A percentile compares a stretch with the other conserved stretches of the same genome.
These are phyloP conservation scores for Ustilago xerochloae DNA, from an alignment of 1,284 basidiomycete species.

Conservation along the genomic window DNA sequence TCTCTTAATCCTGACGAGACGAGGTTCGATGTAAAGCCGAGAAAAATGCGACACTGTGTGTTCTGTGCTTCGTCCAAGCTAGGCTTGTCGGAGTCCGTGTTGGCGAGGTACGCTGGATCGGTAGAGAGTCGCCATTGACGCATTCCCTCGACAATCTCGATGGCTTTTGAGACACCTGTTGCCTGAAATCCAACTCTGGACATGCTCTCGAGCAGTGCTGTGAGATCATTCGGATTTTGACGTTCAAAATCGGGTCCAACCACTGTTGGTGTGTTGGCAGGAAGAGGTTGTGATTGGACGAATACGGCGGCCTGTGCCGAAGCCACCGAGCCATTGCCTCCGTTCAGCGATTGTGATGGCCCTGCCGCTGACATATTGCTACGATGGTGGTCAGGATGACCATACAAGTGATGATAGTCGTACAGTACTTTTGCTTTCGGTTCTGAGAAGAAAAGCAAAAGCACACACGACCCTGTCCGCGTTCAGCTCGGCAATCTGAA, in stretches of 20 bases:
- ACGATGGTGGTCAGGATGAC: background rate
- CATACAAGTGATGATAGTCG: background rate
- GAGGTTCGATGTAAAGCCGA: conserved; percentile 98
- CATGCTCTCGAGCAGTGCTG: conserved; percentile 80
- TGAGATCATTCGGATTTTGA: conserved; percentile 74
- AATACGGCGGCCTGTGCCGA: conserved; percentile 58
- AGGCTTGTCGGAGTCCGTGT: conserved; percentile 46
- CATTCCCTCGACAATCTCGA: conserved; percentile 90
- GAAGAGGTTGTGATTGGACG: conserved; percentile 49
- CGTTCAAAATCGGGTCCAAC: conserved; percentile 88
- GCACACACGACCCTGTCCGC: conserved; percentile 19
- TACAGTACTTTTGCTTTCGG: too few relatives aligned
- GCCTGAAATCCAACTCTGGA: conserved; percentile 95
- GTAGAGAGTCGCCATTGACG: conserved; percentile 56
- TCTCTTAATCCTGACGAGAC: conserved; percentile 97
- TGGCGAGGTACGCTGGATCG: conserved; percentile 41
- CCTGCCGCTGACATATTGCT: too few relatives aligned
- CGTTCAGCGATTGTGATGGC: too few relatives aligned
- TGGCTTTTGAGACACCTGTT: conserved; percentile 86
- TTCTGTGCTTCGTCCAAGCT: conserved; percentile 72
- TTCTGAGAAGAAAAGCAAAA: conserved; percentile 8
- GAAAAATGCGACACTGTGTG: conserved; percentile 86
- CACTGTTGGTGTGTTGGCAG: conserved; percentile 70
- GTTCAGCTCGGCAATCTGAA: conserved; percentile 24
- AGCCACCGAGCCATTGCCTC: conserved; percentile 12